Evolutionary conservation across 208 protist species (phyloP), one percentile per base, ranked within the genome.

Genomic region (Leishmania lainsoni): DNA sequence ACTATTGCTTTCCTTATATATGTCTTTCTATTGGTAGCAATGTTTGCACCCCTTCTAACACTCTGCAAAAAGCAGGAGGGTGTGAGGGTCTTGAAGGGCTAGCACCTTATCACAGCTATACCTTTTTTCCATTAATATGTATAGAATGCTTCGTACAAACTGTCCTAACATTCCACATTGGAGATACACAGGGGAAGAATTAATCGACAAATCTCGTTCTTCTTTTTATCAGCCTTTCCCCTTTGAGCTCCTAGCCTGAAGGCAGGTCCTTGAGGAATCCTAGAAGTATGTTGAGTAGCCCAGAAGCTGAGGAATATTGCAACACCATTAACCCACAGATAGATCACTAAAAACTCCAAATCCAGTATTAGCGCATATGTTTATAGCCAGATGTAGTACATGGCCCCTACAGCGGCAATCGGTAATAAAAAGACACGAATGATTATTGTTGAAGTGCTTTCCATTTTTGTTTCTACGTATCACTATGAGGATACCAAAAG

Each of bases 311-410:
- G 42, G 12, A 94, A 29, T 59, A 88, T 69, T 63, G 89, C 84
- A 35, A 93, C 42, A 8, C n/a, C 81, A 80, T 94, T 92, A 16
- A 93, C 71, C 29, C 85, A 86, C 16, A 96, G 72, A 51, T 91
- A 88, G 49, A 80, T 85, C 1, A 89, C 89, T 14, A 89, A 96
- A 76, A 96, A 91, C 26, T 73, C 89, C 22, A 96, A 70, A 78
- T 94, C 92, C 20, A 96, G 84, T 84, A 87, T 90, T 83, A 93
- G 90, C 39, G 94, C 89, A 68, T 96, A 96, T n/a, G 92, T 92
- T 84, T 96, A 91, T 3, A 96, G 81, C 90, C 92, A 96, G 91
- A 94, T 96, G 81, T 91, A 96, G 74, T 94, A 96, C 68, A 93
- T 84, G 14, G 84, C 89, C 14, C 90, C 92, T 45, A 88, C 76